phyloP scores from a whole-genome alignment of 2,329 filamentous ascomycete species.

The Cryphonectria japonica region DNA sequence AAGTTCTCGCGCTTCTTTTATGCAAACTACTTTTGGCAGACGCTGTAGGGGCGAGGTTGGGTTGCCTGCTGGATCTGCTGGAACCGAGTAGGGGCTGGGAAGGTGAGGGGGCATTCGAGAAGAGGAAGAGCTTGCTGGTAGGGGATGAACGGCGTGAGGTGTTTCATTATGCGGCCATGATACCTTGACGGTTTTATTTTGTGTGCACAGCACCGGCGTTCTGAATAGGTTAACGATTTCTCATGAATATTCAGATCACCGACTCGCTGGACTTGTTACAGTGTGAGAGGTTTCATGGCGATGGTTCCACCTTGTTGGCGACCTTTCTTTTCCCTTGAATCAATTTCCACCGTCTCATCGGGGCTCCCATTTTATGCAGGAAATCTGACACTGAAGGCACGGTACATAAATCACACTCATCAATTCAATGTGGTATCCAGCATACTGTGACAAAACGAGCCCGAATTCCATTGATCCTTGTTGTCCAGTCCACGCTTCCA shows the following conservation, averaged over 20 bases:
- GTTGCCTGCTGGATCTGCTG: background rate
- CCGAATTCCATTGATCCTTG: background rate
- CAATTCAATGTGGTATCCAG: conserved; percentile 11
- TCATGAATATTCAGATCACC: background rate
- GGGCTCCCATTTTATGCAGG: background rate
- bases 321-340: background rate
- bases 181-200: background rate
- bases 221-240: background rate
- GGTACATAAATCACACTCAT: background rate
- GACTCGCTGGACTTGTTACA: too few species aligned
- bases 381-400: background rate
- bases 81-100: background rate
- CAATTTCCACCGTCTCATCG: background rate
- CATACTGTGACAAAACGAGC: background rate
- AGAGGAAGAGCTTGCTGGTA: background rate
- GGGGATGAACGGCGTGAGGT: conserved; percentile 1
- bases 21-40: conserved; percentile 95
- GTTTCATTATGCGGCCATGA: background rate
- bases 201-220: conserved; percentile 14
- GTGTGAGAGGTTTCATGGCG: too few species aligned
- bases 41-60: conserved; percentile 57
- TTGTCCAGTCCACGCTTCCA: background rate
- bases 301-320: background rate
- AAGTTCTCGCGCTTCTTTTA: conserved; percentile 93
- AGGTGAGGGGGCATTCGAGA: background rate